Base-by-base conservation (phyloP, 2,329 filamentous ascomycete genomes). In the Neofusicoccum sp. region DNA sequence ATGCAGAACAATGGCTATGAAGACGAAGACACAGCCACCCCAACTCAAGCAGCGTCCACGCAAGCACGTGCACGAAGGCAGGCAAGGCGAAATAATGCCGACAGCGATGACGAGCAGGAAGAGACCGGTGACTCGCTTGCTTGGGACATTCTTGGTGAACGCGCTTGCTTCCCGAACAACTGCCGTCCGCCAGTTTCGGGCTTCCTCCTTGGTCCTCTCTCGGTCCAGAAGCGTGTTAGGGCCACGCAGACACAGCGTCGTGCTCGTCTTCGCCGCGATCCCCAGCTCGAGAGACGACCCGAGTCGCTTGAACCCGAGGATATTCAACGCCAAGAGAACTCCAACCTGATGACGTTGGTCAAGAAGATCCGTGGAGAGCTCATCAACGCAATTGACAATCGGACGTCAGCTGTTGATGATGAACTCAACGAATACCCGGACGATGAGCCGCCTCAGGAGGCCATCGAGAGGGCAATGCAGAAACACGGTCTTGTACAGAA, bases 131-230 rank as follows among this genome's bases (percentile, higher is more conserved):
- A 95, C 65, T 86, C 87, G 67, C 82, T 93, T 71, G 90, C 96
- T 70, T 99, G 95, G 95, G 85, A 87, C 41, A 85, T 91, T 67
- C 81, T 98, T 3, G 95, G 95, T 2, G 85, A 85, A 11, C 85
- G 86, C 62, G 92, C 90, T 0, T 91, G 89, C 68, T 80, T 93
- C 60, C 89, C 88, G 0, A 79, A 85, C 68, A 89, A 90, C 63
- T 79, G 83, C 26, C 86, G 93, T 9, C 93, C 93, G 0, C 84
- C 89, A 0, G 82, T 95, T 3, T 86, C 90, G 0, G 89, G 90
- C 1, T 96, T 97, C 68, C 82, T 99, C 6, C 85, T 97, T 0
- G 93, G 95, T 0, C 93, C 93, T 0, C 78, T 98, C 1, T 96
- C 92, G 0, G 85, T 96, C 0, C 90, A 97, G 73, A 97, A 96